A percentile compares a stretch with the other conserved stretches of the same genome.
phyloP scores from a whole-genome alignment of 2,329 filamentous ascomycete genomes.

The Ophiocordyceps camponoti-floridani region DNA sequence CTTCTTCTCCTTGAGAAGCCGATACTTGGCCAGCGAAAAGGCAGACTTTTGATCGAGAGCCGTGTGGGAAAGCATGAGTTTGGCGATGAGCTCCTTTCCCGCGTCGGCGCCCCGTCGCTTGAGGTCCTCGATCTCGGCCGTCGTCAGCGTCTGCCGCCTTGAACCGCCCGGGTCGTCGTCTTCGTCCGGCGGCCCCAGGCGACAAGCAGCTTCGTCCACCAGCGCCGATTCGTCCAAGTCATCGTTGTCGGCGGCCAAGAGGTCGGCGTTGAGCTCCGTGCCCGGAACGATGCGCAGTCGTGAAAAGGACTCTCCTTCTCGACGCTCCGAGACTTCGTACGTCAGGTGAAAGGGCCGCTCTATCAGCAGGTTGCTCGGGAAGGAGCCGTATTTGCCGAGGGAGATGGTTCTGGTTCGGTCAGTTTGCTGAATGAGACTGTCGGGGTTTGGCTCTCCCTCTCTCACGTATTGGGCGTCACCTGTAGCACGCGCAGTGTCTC shows the following conservation, averaged over 20 bases:
- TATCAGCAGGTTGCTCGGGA: conserved; percentile 76
- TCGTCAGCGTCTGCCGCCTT: conserved; percentile 58
- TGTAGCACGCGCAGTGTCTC: conserved; percentile 39
- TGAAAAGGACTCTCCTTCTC: conserved; percentile 44
- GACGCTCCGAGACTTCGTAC: conserved; percentile 68
- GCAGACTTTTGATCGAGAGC: conserved; percentile 85
- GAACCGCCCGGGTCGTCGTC: conserved; percentile 41
- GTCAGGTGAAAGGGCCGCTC: conserved; percentile 85
- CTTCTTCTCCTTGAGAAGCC: conserved; percentile 82
- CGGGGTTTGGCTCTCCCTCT: not conserved
- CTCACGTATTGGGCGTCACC: conserved; percentile 41
- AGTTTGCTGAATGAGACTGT: not conserved
- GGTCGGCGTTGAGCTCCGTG: conserved; percentile 67
- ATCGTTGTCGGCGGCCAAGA: too few species aligned
- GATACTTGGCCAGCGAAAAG: conserved; percentile 91
- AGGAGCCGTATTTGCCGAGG: conserved; percentile 81
- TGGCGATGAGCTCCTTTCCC: conserved; percentile 81
- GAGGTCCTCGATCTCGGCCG: conserved; percentile 58
- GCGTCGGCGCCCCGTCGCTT: conserved; percentile 58
- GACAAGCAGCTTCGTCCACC: conserved; percentile 13
- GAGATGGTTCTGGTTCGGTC: conserved; percentile 50
- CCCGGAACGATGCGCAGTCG: conserved; percentile 63
- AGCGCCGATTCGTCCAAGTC: conserved; percentile 26
- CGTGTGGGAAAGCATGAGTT: conserved; percentile 75
- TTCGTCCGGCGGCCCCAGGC: conserved; percentile 34